These are phyloP conservation scores for Heracleum sosnowskyi DNA, from an alignment of 129 eudicot genomes.

Conservation along the genomic window DNA sequence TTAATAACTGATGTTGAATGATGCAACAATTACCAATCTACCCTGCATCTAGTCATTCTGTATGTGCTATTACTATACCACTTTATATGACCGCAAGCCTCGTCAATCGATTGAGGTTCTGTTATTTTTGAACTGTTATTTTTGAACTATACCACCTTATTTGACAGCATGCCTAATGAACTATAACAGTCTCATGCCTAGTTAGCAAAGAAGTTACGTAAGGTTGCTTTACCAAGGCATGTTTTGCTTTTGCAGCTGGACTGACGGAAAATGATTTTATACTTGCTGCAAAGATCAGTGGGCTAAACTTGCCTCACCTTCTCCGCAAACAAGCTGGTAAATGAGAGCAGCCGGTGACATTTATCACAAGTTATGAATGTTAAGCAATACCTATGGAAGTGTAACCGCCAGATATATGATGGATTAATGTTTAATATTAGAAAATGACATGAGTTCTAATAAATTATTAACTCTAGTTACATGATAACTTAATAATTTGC, in stretches of 20 bases:
- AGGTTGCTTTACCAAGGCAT: conserved; percentile 3
- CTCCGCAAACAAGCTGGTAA: conserved; percentile 33
- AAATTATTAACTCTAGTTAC: neutral
- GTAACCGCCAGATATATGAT: neutral
- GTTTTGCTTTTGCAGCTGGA: conserved; percentile 59
- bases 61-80: neutral
- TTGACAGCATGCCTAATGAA: neutral
- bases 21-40: neutral
- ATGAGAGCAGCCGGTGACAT: conserved; percentile 3
- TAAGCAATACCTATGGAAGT: neutral
- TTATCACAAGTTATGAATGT: neutral
- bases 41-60: neutral
- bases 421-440: neutral
- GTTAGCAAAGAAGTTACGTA: neutral
- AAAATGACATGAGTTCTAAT: neutral
- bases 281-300: conserved; percentile 77
- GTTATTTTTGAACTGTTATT: too few species aligned
- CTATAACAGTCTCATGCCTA: neutral
- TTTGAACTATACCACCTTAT: neutral
- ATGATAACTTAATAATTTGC: neutral
- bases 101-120: neutral
- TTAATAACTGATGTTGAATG: neutral
- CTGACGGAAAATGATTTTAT: conserved; percentile 92
- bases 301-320: conserved; percentile 41
- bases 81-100: neutral